A percentile compares a stretch with the other conserved stretches of the same genome.
Conservation (phyloP, 805 yeast genomes). For the Metahyphopichia silvanorum region DNA sequence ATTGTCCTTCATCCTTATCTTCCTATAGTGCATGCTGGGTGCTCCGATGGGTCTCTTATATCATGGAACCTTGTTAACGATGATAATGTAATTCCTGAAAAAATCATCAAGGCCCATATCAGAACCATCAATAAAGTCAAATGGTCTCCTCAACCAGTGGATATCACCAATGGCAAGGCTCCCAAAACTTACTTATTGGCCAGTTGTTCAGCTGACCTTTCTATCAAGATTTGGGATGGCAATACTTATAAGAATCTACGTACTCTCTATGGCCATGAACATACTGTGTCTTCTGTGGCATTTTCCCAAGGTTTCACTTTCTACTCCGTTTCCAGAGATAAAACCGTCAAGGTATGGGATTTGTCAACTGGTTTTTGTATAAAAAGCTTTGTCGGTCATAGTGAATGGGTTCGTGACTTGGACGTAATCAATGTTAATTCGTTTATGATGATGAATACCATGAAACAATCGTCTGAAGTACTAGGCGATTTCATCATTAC, state of each 20-base stretch:
- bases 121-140: constrained; percentile 57
- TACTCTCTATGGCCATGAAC: constrained; percentile 82
- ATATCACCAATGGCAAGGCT: constrained; percentile 16
- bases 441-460: constrained; percentile 8
- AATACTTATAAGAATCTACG: constrained; percentile 49
- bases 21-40: constrained; percentile 61
- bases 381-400: constrained; percentile 69
- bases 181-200: constrained; percentile 33
- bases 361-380: constrained; percentile 63
- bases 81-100: constrained; percentile 56
- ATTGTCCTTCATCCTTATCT: constrained; percentile 73
- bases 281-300: constrained; percentile 65
- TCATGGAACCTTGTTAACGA: constrained; percentile 65
- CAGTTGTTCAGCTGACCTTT: constrained; percentile 50
- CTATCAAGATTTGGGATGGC: constrained; percentile 72
- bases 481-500: constrained; percentile 61
- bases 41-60: constrained; percentile 68
- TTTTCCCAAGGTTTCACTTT: constrained; percentile 50
- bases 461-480: constrained; percentile 4
- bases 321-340: constrained; percentile 65
- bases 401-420: constrained; percentile 82
- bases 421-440: constrained; percentile 34
- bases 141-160: constrained; percentile 47
- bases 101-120: constrained; percentile 71
- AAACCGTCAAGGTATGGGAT: constrained; percentile 63